A percentile compares a stretch with the other conserved stretches of the same genome.
Conservation (phyloP, 805 yeast genomes). For the Wickerhamomyces bovis region DNA sequence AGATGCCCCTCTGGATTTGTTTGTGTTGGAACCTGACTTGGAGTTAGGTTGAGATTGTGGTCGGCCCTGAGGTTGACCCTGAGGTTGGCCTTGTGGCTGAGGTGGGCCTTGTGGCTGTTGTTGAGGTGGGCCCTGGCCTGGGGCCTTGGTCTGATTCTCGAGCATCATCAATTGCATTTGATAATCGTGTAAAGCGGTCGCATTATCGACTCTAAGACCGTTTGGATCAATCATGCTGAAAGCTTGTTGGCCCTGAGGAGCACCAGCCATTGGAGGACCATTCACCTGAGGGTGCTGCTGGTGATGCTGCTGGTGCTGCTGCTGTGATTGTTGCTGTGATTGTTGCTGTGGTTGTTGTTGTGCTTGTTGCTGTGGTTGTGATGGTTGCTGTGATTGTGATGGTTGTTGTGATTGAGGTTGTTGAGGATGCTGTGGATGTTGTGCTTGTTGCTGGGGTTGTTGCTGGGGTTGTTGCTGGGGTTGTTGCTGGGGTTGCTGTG, state of each 20-base stretch:
- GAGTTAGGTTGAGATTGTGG: neutral
- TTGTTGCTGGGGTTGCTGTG: constrained; percentile 13
- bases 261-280: constrained; percentile 3
- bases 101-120: neutral
- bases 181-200: constrained; percentile 67
- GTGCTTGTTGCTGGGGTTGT: constrained; percentile 1
- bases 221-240: constrained; percentile 8
- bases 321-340: constrained; percentile 21
- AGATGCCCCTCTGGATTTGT: constrained; percentile 11
- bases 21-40: neutral
- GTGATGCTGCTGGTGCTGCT: constrained; percentile 13
- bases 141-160: constrained; percentile 62
- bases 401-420: constrained; percentile 23
- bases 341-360: constrained; percentile 15
- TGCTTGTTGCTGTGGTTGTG: constrained; percentile 1
- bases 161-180: constrained; percentile 72
- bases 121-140: constrained; percentile 2
- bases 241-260: constrained; percentile 1
- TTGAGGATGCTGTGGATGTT: constrained; percentile 19
- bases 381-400: constrained; percentile 19
- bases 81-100: too few relatives aligned
- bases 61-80: neutral
- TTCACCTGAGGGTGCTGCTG: constrained; percentile 5
- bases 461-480: constrained; percentile 9
- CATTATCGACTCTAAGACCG: constrained; percentile 16